Evolutionary conservation across 495 filamentous ascomycete genomes (phyloP), one percentile per base, ranked within the genome.

Genomic region (Penicillium nucicola): DNA sequence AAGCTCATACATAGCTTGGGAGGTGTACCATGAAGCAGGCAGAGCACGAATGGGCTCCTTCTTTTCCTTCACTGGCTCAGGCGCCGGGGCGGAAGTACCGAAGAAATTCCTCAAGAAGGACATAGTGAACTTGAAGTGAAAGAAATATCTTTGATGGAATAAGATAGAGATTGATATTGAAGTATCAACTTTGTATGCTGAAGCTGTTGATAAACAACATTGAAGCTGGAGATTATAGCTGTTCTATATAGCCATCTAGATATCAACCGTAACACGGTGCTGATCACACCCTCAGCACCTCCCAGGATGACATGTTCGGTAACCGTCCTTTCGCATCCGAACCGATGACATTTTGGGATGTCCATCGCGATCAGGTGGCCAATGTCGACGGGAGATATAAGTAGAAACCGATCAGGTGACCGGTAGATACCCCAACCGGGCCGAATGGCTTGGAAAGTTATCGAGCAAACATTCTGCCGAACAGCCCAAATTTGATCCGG

Each of bases 21-120:
- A 74, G 1, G 61, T 68, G 54, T 76, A 78, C 73, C 73, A 78
- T 6, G 67, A 69, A 12, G 71, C 66, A 18, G 74, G 74, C 9
- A 78, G 59, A 28, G 71, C 70, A 32, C 72, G 65, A 15, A 68
- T 53, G 20, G 73, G 55, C 6, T 43, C 55, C 33, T 51, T 58
- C 14, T 52, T 52, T 14, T 63, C 57, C 13, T 55, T 53, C 31
- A 57, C 38, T 22, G 41, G 48, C 15, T 41, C 34, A 3, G 28
- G 48, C 20, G 53, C 36, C 9, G 49, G 30, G 9, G 53, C 44
- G 19, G 58, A 39, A n/a, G 62, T 65, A 15, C 62, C 62, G 36
- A 65, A 65, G 42, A 45, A 65, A 48, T 65, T 65, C 52, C 49
- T 60, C 31, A 65, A 39, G 51, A 65, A 65, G 15, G 62, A 65